Evolutionary conservation across 2,329 filamentous ascomycete species (phyloP).

Genomic region (Gaeumannomyces sp.): DNA sequence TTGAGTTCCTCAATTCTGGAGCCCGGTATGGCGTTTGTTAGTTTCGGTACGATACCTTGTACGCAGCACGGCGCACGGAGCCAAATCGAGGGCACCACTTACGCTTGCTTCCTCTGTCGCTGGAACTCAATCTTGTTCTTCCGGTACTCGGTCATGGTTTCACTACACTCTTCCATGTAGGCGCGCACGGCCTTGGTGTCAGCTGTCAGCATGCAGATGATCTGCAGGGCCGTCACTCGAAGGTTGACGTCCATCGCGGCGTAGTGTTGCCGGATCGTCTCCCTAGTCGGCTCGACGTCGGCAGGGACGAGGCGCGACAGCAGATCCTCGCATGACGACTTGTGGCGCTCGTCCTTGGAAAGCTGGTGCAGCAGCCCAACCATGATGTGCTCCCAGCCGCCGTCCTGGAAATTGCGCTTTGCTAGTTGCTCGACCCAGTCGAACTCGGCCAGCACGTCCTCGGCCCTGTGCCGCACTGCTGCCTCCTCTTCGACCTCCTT

Average conservation of each 20-base stretch:
- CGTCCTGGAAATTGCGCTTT: conserved; percentile 77
- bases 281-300: conserved; percentile 65
- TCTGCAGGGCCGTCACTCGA: conserved; percentile 73
- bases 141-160: conserved; percentile 88
- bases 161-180: conserved; percentile 87
- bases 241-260: conserved; percentile 73
- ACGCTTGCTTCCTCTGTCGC: conserved; percentile 64
- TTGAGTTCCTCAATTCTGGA: conserved; percentile 67
- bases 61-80: background rate
- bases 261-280: conserved; percentile 70
- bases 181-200: conserved; percentile 80
- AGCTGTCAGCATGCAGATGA: conserved; percentile 78
- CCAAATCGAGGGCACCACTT: conserved; percentile 29
- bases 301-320: conserved; percentile 75
- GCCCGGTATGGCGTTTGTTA: conserved; percentile 22
- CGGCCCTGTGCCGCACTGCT: conserved; percentile 57
- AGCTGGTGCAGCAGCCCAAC: conserved; percentile 81
- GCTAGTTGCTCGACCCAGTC: conserved; percentile 82
- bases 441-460: conserved; percentile 67
- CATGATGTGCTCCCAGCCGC: conserved; percentile 87
- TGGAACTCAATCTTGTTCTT: conserved; percentile 96
- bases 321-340: conserved; percentile 70
- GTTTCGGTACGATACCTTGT: conserved; percentile 7
- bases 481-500: conserved; percentile 41
- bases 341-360: conserved; percentile 65